Evolutionary conservation across 306 rosid genomes (phyloP).

Genomic region (Oemleria cerasiformis): DNA sequence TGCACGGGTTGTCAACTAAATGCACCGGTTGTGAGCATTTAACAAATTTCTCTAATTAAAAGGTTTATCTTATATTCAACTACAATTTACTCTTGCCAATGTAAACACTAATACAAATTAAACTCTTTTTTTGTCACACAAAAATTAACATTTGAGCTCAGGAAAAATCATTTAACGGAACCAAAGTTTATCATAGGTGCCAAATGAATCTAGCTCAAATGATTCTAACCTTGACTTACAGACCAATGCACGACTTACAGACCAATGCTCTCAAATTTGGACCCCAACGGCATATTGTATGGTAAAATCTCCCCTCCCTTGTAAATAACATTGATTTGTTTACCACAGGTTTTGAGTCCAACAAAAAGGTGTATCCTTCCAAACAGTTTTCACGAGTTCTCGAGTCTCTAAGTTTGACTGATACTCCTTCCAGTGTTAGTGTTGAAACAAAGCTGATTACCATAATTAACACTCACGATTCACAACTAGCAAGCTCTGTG

Average conservation of each 20-base stretch:
- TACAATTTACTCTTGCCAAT: slow-evolving; percentile 5
- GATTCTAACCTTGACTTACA: too few relatives aligned
- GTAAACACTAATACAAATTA: not conserved
- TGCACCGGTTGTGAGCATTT: not conserved
- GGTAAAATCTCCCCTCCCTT: too few relatives aligned
- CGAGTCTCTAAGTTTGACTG: slow-evolving; percentile 68
- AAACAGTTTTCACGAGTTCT: slow-evolving; percentile 70
- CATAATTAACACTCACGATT: slow-evolving; percentile 55
- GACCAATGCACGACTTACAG: too few relatives aligned
- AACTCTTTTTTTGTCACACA: not conserved
- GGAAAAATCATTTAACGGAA: slow-evolving; percentile 5
- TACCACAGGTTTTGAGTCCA: slow-evolving; percentile 62
- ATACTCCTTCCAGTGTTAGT: slow-evolving; percentile 54
- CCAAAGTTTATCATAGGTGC: too few relatives aligned
- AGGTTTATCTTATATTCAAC: not conserved
- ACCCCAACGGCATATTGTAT: too few relatives aligned
- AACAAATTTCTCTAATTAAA: not conserved
- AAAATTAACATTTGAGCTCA: not conserved
- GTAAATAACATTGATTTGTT: too few relatives aligned
- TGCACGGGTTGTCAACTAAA: not conserved
- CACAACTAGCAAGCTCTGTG: slow-evolving; percentile 60
- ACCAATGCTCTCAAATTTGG: too few relatives aligned
- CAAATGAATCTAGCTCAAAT: too few relatives aligned
- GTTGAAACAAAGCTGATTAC: slow-evolving; percentile 64
- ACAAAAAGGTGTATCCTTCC: slow-evolving; percentile 67